Conservation (phyloP, 2,329 filamentous ascomycete genomes). For the Neopestalotiopsis sp. region DNA sequence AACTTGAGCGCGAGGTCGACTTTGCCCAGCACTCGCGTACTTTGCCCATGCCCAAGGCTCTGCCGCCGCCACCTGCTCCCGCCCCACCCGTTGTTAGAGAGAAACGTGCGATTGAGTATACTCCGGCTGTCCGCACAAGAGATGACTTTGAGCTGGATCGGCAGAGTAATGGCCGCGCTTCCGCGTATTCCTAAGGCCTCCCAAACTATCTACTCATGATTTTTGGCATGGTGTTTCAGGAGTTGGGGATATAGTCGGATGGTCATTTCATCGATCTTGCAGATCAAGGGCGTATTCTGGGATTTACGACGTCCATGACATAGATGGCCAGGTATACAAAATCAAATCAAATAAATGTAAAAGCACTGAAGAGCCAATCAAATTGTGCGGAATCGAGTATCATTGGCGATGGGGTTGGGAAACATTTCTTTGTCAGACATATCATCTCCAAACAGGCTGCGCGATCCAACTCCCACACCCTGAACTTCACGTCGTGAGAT, state of each 20-base stretch:
- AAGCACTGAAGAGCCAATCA: neutral
- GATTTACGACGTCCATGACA: neutral
- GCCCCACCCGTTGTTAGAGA: neutral
- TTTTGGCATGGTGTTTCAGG: neutral
- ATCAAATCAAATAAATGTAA: neutral
- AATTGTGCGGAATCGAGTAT: no score
- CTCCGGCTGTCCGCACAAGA: neutral
- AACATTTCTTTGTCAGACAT: no score
- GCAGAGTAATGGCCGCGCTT: slow-evolving; percentile 1
- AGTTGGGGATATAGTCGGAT: neutral
- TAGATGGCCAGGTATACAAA: neutral
- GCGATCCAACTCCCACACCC: neutral
- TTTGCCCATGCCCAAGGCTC: slow-evolving; percentile 7
- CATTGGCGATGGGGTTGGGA: no score
- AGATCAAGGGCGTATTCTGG: neutral
- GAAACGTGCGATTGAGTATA: slow-evolving; percentile 11
- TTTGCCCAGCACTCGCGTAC: slow-evolving; percentile 19
- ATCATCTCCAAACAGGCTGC: no score
- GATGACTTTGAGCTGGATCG: slow-evolving; percentile 8
- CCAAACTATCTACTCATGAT: neutral
- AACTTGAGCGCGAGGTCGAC: slow-evolving; percentile 25
- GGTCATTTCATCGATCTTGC: neutral
- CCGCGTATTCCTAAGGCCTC: neutral
- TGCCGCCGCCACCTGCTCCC: slow-evolving; percentile 14
- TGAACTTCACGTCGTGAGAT: neutral